A percentile compares a stretch with the other conserved stretches of the same genome.
These are phyloP conservation scores for Penicillium soppii DNA, from an alignment of 495 filamentous ascomycete species.

Conservation along the genomic window DNA sequence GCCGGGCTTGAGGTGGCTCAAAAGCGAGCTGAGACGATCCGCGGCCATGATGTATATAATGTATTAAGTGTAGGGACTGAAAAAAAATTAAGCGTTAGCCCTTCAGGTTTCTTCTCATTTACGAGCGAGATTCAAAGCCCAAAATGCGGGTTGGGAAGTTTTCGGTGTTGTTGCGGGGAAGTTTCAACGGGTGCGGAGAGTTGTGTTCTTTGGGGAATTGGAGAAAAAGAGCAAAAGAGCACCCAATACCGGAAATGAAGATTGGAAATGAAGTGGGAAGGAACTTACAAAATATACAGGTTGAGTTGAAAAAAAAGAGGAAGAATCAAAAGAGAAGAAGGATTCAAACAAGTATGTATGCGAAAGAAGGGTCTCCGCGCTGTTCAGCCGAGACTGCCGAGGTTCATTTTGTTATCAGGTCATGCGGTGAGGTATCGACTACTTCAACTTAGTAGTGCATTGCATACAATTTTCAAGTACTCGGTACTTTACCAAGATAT, in stretches of 20 bases:
- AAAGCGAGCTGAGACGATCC: constrained; percentile 80
- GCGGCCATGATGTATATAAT: constrained; percentile 64
- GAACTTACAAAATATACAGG: constrained; percentile 17
- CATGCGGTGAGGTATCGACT: constrained; percentile 17
- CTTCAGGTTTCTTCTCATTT: neutral
- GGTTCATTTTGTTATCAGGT: constrained; percentile 16
- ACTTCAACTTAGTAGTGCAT: neutral
- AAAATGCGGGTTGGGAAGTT: neutral
- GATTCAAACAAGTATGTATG: constrained; percentile 1
- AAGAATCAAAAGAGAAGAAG: neutral
- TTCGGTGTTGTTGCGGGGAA: constrained; percentile 27
- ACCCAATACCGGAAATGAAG: neutral
- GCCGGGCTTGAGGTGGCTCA: constrained; percentile 80
- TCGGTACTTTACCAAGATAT: neutral
- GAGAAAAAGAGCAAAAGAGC: neutral
- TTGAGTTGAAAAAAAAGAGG: constrained; percentile 1
- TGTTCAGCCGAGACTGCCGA: constrained; percentile 26
- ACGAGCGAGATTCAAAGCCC: too few species aligned
- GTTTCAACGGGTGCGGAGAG: constrained; percentile 7
- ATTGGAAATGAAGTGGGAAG: neutral
- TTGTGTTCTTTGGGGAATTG: neutral
- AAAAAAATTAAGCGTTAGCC: too few species aligned
- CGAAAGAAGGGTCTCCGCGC: constrained; percentile 15
- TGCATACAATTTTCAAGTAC: neutral
- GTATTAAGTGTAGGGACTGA: neutral